A percentile compares a stretch with the other conserved stretches of the same genome.
Conservation (phyloP, 2,329 filamentous ascomycete genomes). For the Ophiostoma sp. region DNA sequence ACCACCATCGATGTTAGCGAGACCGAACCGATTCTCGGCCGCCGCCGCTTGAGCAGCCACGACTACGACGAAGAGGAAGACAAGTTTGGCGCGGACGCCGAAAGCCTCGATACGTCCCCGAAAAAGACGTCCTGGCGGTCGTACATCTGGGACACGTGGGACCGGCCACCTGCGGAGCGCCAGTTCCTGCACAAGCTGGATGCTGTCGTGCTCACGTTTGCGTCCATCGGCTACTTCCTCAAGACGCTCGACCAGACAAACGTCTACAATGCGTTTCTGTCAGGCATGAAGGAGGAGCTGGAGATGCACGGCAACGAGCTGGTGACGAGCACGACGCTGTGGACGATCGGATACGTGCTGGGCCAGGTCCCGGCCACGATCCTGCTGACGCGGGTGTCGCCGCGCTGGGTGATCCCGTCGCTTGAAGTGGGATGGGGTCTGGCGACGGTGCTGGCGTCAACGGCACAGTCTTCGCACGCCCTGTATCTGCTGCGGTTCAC, state of each 20-base stretch:
- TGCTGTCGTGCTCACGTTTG: slow-evolving; percentile 36
- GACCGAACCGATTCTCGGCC: neutral
- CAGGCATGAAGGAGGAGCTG: slow-evolving; percentile 48
- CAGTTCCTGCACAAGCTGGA: slow-evolving; percentile 35
- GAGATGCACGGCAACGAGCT: slow-evolving; percentile 46
- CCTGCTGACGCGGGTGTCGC: slow-evolving; percentile 33
- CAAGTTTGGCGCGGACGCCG: neutral
- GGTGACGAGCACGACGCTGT: slow-evolving; percentile 49
- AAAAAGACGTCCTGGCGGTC: slow-evolving; percentile 3
- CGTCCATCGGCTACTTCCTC: slow-evolving; percentile 31
- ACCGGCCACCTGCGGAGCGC: slow-evolving; percentile 31
- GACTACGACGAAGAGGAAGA: slow-evolving; percentile 3
- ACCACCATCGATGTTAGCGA: neutral
- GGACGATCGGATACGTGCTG: slow-evolving; percentile 57
- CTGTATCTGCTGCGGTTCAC: slow-evolving; percentile 18
- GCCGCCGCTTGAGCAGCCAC: neutral
- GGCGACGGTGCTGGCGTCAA: slow-evolving; percentile 5
- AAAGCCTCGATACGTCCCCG: neutral
- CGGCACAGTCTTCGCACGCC: slow-evolving; percentile 10
- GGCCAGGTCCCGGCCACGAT: slow-evolving; percentile 36
- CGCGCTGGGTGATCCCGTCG: slow-evolving; percentile 34
- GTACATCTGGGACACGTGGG: slow-evolving; percentile 13
- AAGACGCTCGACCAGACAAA: slow-evolving; percentile 17
- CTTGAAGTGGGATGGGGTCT: slow-evolving; percentile 28
- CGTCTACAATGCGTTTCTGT: slow-evolving; percentile 39